Evolutionary conservation across 1,139 yeast genomes (phyloP).

Genomic region (Geotrichum reessii): DNA sequence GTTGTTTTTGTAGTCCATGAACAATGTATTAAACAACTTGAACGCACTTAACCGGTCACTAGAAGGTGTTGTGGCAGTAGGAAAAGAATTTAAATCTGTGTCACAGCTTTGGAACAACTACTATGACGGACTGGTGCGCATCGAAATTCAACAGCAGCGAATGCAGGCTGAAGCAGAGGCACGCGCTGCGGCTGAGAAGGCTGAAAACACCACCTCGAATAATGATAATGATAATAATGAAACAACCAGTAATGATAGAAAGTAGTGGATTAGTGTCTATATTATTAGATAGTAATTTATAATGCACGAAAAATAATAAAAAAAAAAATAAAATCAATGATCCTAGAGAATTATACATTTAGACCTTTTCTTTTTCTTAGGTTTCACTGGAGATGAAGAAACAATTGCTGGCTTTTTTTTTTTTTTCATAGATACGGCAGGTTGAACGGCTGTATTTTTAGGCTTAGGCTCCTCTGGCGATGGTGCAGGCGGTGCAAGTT

Average conservation of each 20-base stretch:
- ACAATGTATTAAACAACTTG: slow-evolving; percentile 45
- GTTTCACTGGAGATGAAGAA: not conserved
- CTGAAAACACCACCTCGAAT: not conserved
- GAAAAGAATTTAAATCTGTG: slow-evolving; percentile 50
- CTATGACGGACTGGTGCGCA: slow-evolving; percentile 37
- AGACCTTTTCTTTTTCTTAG: slow-evolving; percentile 13
- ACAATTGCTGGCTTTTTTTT: slow-evolving; percentile 3
- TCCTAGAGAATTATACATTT: slow-evolving; percentile 14
- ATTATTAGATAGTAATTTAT: not conserved
- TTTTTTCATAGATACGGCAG: not conserved
- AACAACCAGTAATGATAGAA: not conserved
- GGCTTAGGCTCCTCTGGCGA: not conserved
- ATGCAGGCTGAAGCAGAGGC: not conserved
- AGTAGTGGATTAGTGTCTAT: not conserved
- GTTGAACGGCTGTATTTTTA: not conserved
- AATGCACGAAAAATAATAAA: not conserved
- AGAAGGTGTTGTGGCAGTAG: slow-evolving; percentile 49
- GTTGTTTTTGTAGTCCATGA: slow-evolving; percentile 38
- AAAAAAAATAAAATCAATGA: not conserved
- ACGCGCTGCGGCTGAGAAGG: not conserved
- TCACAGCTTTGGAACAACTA: slow-evolving; percentile 48
- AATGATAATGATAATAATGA: not conserved
- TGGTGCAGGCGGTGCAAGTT: slow-evolving; percentile 5
- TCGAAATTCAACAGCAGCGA: slow-evolving; percentile 7
- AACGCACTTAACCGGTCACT: slow-evolving; percentile 48